These are phyloP conservation scores for Trichoderma citrinoviride DNA, from an alignment of 2,329 filamentous ascomycete species.

Conservation along the genomic window DNA sequence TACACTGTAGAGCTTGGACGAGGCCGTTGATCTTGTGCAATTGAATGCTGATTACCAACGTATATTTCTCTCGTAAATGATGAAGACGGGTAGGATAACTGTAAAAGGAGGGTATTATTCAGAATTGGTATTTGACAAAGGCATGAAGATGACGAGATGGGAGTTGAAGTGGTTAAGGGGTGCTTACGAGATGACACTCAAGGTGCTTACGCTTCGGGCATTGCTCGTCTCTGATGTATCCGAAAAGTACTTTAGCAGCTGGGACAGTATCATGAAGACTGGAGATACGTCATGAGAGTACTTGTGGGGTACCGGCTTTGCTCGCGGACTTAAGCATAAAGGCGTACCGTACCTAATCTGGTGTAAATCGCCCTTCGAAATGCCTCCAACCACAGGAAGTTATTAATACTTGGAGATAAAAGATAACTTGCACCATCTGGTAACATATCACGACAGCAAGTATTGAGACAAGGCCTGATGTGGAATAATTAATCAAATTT, in stretches of 20 bases:
- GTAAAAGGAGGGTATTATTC: too few relatives aligned
- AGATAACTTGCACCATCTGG: too few relatives aligned
- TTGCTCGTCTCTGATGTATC: neutral
- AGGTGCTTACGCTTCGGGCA: neutral
- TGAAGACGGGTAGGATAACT: neutral
- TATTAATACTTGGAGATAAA: too few relatives aligned
- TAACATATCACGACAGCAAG: too few relatives aligned
- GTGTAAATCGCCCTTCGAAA: too few relatives aligned
- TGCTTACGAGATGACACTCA: neutral
- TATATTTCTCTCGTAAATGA: neutral
- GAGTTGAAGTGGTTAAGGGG: neutral
- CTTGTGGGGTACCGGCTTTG: neutral
- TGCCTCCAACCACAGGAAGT: too few relatives aligned
- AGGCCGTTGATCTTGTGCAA: neutral
- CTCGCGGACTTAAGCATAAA: neutral
- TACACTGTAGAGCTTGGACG: neutral
- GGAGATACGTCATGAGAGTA: neutral
- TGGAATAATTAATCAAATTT: too few relatives aligned
- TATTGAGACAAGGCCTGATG: too few relatives aligned
- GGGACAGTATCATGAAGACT: accelerated
- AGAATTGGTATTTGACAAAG: too few relatives aligned
- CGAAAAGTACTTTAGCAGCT: neutral
- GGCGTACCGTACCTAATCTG: neutral
- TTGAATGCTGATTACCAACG: neutral
- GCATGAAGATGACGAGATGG: too few relatives aligned